Conservation (phyloP, 352 stramenopile genomes). For the Phytophthora hybrid region DNA sequence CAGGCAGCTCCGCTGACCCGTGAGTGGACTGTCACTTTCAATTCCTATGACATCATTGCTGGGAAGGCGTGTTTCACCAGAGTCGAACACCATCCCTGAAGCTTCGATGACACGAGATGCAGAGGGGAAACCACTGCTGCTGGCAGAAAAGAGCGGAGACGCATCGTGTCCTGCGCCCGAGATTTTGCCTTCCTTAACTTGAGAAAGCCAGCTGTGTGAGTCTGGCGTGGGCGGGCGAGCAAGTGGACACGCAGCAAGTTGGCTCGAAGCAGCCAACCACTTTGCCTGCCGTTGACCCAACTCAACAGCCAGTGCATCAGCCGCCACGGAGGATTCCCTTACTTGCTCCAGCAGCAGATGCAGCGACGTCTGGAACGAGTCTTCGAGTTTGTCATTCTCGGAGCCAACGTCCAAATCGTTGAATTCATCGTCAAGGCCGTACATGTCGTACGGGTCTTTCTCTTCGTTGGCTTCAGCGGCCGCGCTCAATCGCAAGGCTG, state of each 20-base stretch:
- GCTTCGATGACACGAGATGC: conserved; percentile 46
- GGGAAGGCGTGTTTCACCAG: conserved; percentile 35
- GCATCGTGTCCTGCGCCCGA: conserved; percentile 73
- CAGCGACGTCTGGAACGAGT: conserved; percentile 39
- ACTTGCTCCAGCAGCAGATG: conserved; percentile 44
- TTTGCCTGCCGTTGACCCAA: conserved; percentile 57
- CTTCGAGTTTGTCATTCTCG: conserved; percentile 35
- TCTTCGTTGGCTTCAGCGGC: conserved; percentile 8
- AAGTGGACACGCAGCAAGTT: conserved; percentile 69
- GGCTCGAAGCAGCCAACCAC: conserved; percentile 78
- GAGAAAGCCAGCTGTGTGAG: conserved; percentile 76
- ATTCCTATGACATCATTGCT: conserved; percentile 19
- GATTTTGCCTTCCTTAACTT: conserved; percentile 83
- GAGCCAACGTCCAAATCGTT: conserved; percentile 25
- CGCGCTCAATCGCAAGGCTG: conserved; percentile 18
- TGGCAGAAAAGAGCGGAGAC: conserved; percentile 33
- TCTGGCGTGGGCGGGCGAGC: conserved; percentile 58
- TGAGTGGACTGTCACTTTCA: conserved; percentile 15
- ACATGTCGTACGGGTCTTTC: conserved; percentile 29
- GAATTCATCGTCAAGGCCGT: conserved; percentile 30
- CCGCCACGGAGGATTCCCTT: conserved; percentile 33
- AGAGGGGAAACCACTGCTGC: conserved; percentile 36
- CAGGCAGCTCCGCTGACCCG: conserved; percentile 37
- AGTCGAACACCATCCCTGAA: conserved; percentile 56
- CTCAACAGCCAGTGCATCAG: conserved; percentile 35